These are phyloP conservation scores for Echites panduratus DNA, from an alignment of 257 asterid species.

Conservation along the genomic window DNA sequence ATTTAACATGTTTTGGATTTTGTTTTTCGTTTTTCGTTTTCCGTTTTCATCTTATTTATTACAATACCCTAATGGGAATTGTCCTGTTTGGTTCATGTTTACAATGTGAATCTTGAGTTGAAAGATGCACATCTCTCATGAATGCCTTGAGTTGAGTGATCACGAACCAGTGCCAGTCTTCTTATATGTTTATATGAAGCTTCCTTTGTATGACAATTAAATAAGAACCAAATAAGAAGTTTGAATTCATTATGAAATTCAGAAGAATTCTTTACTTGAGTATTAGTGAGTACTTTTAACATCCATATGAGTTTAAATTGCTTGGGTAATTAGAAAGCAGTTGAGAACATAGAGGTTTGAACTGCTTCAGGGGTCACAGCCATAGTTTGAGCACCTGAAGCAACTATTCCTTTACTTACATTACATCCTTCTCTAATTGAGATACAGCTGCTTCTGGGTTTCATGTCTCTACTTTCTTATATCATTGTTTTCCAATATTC, in stretches of 20 bases:
- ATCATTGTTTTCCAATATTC: neutral
- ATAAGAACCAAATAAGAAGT: neutral
- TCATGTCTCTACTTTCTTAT: neutral
- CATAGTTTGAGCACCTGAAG: constrained; percentile 3
- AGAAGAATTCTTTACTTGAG: constrained; percentile 1
- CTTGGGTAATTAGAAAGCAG: neutral
- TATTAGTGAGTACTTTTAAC: neutral
- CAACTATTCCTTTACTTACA: neutral
- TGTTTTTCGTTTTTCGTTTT: neutral
- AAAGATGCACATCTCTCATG: neutral
- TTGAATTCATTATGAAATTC: neutral
- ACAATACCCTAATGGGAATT: neutral
- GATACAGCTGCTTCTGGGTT: neutral
- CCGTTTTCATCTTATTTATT: neutral
- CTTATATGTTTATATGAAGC: neutral
- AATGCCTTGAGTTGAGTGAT: neutral
- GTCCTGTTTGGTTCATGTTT: neutral
- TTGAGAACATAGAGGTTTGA: neutral
- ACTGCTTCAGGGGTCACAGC: neutral
- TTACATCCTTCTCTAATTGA: neutral
- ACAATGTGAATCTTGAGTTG: neutral
- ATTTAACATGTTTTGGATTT: neutral
- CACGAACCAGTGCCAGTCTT: neutral
- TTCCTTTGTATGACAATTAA: neutral
- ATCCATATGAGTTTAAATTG: neutral